Evolutionary conservation across 768 basidiomycete genomes (phyloP).

Genomic region (Amanita inopinata): DNA sequence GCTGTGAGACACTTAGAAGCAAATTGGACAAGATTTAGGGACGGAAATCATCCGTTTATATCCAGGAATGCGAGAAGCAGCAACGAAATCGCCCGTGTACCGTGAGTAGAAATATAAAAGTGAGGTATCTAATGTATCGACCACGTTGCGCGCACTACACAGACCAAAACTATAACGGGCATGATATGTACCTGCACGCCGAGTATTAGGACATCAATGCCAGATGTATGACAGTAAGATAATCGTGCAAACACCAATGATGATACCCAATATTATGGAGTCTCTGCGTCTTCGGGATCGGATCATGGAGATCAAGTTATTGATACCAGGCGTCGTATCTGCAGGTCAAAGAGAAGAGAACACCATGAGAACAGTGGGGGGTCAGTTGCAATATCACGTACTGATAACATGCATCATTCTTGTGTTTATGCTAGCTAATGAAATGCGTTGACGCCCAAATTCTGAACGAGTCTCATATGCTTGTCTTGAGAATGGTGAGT

Average conservation of each 20-base stretch:
- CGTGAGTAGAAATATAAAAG: no score
- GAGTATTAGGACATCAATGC: no score
- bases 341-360: constrained; percentile 6
- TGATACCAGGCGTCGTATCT: constrained; percentile 93
- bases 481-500: constrained; percentile 61
- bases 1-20: constrained; percentile 53
- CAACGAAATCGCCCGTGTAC: no score
- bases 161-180: no score
- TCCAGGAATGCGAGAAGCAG: constrained; percentile 12
- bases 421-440: constrained; percentile 69
- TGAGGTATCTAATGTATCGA: no score
- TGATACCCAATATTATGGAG: constrained; percentile 75
- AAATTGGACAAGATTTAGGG: constrained; percentile 62
- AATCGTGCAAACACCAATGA: constrained; percentile 82
- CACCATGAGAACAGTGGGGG: no score
- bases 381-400: constrained; percentile 27
- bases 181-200: no score
- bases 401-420: constrained; percentile 80
- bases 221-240: constrained; percentile 39
- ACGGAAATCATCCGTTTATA: constrained; percentile 34
- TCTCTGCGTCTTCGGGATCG: constrained; percentile 84
- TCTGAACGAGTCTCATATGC: constrained; percentile 95
- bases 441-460: constrained; percentile 72
- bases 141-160: no score
- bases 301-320: constrained; percentile 86